Conservation (phyloP, 1,284 basidiomycete species). For the Irpex sp. region DNA sequence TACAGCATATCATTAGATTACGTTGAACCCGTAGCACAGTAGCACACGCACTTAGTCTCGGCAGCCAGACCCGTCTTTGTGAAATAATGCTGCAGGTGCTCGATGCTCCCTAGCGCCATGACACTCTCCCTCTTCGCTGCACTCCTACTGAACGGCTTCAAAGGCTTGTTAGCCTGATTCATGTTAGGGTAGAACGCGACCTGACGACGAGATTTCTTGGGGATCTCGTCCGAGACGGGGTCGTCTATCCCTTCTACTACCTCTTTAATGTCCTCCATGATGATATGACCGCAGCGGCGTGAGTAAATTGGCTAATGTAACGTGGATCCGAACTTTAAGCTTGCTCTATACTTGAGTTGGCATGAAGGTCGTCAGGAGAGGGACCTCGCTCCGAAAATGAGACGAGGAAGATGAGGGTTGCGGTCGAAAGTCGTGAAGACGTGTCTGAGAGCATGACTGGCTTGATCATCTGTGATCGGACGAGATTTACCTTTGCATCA, state of each 20-base stretch:
- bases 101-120: slow-evolving; percentile 82
- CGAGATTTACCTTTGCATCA: no score
- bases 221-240: not conserved
- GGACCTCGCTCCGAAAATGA: not conserved
- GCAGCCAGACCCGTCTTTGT: slow-evolving; percentile 77
- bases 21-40: slow-evolving; percentile 16
- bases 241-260: not conserved
- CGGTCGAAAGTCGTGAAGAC: not conserved
- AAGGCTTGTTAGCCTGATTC: slow-evolving; percentile 64
- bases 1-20: slow-evolving; percentile 22
- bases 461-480: not conserved
- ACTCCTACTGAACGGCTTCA: slow-evolving; percentile 81
- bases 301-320: not conserved
- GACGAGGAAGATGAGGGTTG: not conserved
- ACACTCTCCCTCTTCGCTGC: slow-evolving; percentile 86
- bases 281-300: not conserved
- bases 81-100: slow-evolving; percentile 86
- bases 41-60: slow-evolving; percentile 73
- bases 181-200: slow-evolving; percentile 75
- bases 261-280: not conserved
- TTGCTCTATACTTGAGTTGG: not conserved
- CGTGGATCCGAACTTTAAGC: not conserved
- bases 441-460: not conserved
- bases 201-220: slow-evolving; percentile 31
- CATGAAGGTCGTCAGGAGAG: not conserved